Base-by-base conservation (phyloP, 1,284 basidiomycete species). In the Heterobasidion parviporum region DNA sequence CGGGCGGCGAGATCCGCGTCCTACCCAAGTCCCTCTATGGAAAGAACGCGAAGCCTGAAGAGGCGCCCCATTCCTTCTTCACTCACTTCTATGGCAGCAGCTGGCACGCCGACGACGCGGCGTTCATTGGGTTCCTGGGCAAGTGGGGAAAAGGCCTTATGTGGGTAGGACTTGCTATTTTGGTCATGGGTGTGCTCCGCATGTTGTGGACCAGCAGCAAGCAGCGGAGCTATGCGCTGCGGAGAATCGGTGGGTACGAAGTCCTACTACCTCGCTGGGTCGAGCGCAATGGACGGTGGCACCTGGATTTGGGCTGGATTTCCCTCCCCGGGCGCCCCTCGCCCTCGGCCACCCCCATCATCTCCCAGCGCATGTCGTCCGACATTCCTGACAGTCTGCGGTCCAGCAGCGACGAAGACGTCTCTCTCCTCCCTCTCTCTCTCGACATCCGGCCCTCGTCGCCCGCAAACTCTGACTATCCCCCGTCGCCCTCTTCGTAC, bases 81-180 rank as follows among this genome's bases (percentile, higher is more conserved):
- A 81, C 85, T 16, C 96, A 99, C 72, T 95, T 87, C 73, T 98
- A 99, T 66, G 96, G 95, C 34, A 95, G 92, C 64, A 94, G 91
- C 64, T 99, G 96, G 96, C 92, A 95, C 65, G 85, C 91, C 7
- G 93, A 95, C 66, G 94, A 97, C 70, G 94, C 94, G 16, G 89
- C 87, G 8, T 95, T 96, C 73, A 93, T 97, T 66, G 83, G 85
- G 32, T 96, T 95, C 75, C 78, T 98, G 57, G 90, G 83, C 47
- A 79, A 79, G 34, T 94, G 92, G 85, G 94, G 94, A 59, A 93
- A 90, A 67, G 75, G 69, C 38, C 72, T 96, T 57, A 89, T 97
- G 87, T 91, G 87, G 82, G 61, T 94, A 34, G 92, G 90, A 2
- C 69, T 87, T 55, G 69, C 80, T 16, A 71, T 96, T 56, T 75